Conservation (phyloP, 2,329 filamentous ascomycete species). For the Fusarium xyrophilum region DNA sequence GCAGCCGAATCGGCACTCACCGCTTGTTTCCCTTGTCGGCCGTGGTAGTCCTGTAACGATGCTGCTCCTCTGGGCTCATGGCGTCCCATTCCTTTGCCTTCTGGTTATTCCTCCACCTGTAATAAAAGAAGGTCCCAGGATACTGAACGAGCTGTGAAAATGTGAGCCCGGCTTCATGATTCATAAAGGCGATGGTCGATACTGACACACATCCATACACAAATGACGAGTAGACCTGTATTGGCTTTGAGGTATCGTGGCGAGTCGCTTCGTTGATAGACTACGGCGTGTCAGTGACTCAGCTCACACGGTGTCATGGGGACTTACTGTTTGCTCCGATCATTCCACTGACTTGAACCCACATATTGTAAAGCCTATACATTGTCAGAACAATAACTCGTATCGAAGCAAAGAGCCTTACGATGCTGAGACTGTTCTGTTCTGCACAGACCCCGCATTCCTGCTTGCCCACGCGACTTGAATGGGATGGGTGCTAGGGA, state of each 20-base stretch:
- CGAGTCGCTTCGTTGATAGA: constrained; percentile 47
- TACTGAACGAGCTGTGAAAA: constrained; percentile 45
- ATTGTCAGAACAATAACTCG: too few relatives aligned
- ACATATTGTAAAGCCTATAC: constrained; percentile 58
- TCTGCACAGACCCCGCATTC: constrained; percentile 45
- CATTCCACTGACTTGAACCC: constrained; percentile 50
- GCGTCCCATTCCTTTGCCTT: constrained; percentile 50
- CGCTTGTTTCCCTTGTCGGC: constrained; percentile 42
- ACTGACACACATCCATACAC: constrained; percentile 8
- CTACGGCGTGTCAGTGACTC: neutral
- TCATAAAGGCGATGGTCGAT: fast-evolving
- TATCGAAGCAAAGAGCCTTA: too few relatives aligned
- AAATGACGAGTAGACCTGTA: constrained; percentile 27
- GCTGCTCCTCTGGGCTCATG: constrained; percentile 51
- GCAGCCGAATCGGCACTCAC: neutral
- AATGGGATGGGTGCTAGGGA: neutral
- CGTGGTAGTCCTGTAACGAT: constrained; percentile 53
- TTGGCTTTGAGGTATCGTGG: constrained; percentile 50
- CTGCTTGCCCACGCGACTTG: neutral
- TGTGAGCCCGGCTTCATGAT: neutral
- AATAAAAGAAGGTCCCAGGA: constrained; percentile 49
- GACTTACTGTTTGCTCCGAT: constrained; percentile 45
- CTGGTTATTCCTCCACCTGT: constrained; percentile 48
- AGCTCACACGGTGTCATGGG: fast-evolving
- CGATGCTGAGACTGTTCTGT: constrained; percentile 58